Evolutionary conservation across 1,139 yeast genomes (phyloP), one percentile per base, ranked within the genome.

Genomic region (Yamadazyma mexicana): DNA sequence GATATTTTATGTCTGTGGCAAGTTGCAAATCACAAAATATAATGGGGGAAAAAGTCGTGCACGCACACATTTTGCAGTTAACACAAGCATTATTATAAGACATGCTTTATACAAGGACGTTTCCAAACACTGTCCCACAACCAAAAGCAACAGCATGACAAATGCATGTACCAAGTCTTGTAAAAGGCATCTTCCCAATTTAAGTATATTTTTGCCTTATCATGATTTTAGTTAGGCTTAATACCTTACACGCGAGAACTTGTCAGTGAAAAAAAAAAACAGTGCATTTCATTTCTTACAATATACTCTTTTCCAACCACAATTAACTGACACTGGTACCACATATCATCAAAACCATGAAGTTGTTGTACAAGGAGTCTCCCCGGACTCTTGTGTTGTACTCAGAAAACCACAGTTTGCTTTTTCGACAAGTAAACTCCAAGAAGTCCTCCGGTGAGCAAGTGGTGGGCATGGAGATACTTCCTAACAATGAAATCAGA

Each of bases 371-470:
- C 45, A 67, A 67, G 42, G 75, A 72, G 34, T 58, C 61, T 17
- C 79, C 80, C n/a, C 63, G 87, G 40, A 74, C 79, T 2, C 52
- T 81, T 37, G 84, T 77, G 2, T 55, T 81, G 32, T 66, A 64
- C 33, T 78, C 85, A 2, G 68, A 65, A 2, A 62, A 78, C 3
- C 77, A 73, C 51, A 72, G 74, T 3, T 61, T 81, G 28, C 61
- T 76, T 2, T 76, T 81, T 49, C 73, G 76, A 28, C 70, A 67
- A 40, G 42, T 53, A 12, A 36, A 45, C 5, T 34, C 44, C 30
- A 47, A 44, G 15, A 47, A 54, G 37, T 24, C 5, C 8, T 5
- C 42, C 20, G 44, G 45, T 12, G 54, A 58, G 39, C 58, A 58
- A 17, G 68, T 77, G 39, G 80, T 80, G 41, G 79, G 77, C 20